Conservation (phyloP, 208 protist genomes). For the Trypanosoma caninum region DNA sequence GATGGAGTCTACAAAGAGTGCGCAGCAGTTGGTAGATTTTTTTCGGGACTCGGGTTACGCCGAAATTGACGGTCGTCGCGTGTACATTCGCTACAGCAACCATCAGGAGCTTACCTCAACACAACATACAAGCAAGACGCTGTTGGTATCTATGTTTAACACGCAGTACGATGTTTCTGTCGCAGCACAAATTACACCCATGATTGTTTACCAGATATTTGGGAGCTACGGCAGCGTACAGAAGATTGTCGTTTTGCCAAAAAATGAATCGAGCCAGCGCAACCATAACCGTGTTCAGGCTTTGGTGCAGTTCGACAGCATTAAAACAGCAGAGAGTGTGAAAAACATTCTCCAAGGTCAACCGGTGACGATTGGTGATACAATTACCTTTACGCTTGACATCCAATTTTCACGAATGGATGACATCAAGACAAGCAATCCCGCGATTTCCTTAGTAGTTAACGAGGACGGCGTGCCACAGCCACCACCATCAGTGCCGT, state of each 20-base stretch:
- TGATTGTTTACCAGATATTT: constrained; percentile 92
- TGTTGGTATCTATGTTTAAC: constrained; percentile 93
- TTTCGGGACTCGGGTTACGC: constrained; percentile 84
- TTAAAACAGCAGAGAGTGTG: constrained; percentile 75
- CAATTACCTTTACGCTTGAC: constrained; percentile 87
- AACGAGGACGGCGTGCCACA: constrained; percentile 66
- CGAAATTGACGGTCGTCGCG: constrained; percentile 87
- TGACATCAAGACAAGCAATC: constrained; percentile 87
- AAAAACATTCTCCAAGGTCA: constrained; percentile 91
- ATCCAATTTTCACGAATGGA: constrained; percentile 92
- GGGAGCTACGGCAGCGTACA: constrained; percentile 81
- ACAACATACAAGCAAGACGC: constrained; percentile 80
- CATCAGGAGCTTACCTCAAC: constrained; percentile 88
- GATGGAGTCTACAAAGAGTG: constrained; percentile 86
- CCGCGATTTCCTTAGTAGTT: constrained; percentile 70
- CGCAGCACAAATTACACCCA: constrained; percentile 79
- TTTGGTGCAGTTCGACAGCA: constrained; percentile 86
- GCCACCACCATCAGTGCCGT: constrained; percentile 27
- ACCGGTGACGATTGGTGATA: constrained; percentile 85
- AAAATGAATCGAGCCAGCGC: constrained; percentile 86
- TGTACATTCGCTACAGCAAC: constrained; percentile 91
- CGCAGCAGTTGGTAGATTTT: constrained; percentile 89
- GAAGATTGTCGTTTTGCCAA: constrained; percentile 89
- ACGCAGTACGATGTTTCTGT: constrained; percentile 88
- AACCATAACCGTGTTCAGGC: constrained; percentile 91